Evolutionary conservation across 2,329 filamentous ascomycete species (phyloP), one percentile per base, ranked within the genome.

Genomic region (Pestalotiopsis sp.): DNA sequence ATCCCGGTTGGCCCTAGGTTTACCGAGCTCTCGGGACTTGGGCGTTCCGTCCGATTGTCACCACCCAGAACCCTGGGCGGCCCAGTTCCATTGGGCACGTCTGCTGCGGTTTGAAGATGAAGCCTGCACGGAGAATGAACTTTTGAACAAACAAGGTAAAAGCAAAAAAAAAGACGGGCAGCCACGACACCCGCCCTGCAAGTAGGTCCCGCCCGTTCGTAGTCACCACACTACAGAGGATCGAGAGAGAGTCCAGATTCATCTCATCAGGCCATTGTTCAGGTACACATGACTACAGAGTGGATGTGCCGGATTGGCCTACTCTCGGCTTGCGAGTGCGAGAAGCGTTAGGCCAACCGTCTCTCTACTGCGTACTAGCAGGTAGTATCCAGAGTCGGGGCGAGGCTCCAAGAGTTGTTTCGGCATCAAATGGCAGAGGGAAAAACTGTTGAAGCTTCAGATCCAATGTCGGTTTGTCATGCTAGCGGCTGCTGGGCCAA

Each of bases 1-100:
- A 36, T 20, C 59, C n/a, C 20, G 59, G 59, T 39, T 61, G 45
- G 45, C 64, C 57, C 59, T 12, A n/a, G 59, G 59, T 41, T 61
- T 60, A 60, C 64, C 57, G 52, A 66, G 31, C 52, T n/a, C 64
- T 59, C 64, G 64, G 64, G 57, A 66, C 13, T 45, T 52, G 56
- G 56, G 64, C 56, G 52, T 66, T 66, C 64, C 64, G 64, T 56
- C 27, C 58, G 56, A 27, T 61, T 61, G 23, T 59, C 57, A 52
- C 45, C 45, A n/a, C 45, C 17, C 17, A 52, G 20, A n/a, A 9
- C 17, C 45, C 45, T 17, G 39, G 39, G 39, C 17, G 20, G 20
- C 45, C 45, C 20, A n/a, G 17, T 52, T n/a, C 6, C 17, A n/a
- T 52, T 17, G 45, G 45, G 45, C 45, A 52, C 14, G 17, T 52